Base-by-base conservation (phyloP, 1,284 basidiomycete genomes). In the Boletus semigastroideus region DNA sequence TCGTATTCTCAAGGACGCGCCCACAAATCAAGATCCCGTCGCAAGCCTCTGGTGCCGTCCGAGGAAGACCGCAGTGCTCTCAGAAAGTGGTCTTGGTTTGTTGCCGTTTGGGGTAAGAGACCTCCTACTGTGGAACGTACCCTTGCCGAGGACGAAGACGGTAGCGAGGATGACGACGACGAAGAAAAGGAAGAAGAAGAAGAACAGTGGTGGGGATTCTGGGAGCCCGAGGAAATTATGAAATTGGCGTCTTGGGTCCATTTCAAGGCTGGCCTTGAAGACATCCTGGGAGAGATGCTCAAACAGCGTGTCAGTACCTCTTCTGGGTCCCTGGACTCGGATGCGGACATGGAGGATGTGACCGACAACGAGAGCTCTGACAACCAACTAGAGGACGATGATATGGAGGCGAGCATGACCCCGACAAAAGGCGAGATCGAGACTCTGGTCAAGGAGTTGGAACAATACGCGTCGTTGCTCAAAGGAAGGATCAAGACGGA, bases 181-280 rank as follows among this genome's bases (percentile, higher is more conserved):
- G 48, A 44, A 69, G 67, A 22, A 22, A 7, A 6, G 0, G 51
- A 46, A 0, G 70, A 72, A 1, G 72, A 73, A 0, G 66, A 69
- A 9, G 66, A 61, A 11, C 76, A 78, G 19, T 90, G 87, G 87
- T 90, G 86, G 83, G 83, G 78, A n/a, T 84, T 89, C 68, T 79
- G 75, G 71, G 74, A 87, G 9, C 79, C 83, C 2, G 70, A 72
- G 38, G 84, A 89, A 54, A 82, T 90, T 51, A 63, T 65, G 48
- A 84, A 79, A 62, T 67, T 89, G n/a, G 81, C 82, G 3, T 75
- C 80, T 42, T 90, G 86, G 85, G 67, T 88, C 31, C 71, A 75
- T 22, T 72, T 75, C 57, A 79, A 77, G 60, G 72, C 76, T 49
- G 76, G 69, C n/a, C 61, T 80, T 40, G 72, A 75, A 37, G 70